These are phyloP conservation scores for Olyra latifolia DNA, from an alignment of 176 grass and related monocot species.

Conservation along the genomic window DNA sequence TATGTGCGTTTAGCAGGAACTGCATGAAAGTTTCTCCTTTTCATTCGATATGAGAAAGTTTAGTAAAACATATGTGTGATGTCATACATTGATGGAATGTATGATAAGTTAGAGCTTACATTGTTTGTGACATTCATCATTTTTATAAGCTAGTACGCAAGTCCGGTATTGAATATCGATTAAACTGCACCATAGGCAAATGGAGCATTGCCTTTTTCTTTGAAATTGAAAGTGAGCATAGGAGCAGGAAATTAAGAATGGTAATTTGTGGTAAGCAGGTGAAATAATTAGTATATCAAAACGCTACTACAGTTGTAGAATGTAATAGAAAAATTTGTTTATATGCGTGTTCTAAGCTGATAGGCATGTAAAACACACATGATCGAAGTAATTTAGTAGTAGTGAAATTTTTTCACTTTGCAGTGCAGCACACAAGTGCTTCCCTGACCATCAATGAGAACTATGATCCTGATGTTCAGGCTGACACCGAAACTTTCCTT, in stretches of 20 bases:
- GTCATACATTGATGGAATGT: background rate
- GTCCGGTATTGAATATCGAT: background rate
- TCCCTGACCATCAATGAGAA: conserved; percentile 98
- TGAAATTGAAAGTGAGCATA: background rate
- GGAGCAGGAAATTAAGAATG: background rate
- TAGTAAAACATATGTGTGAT: background rate
- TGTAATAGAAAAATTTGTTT: background rate
- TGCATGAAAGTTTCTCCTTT: background rate
- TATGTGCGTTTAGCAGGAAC: background rate
- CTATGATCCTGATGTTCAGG: conserved; percentile 89
- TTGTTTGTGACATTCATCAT: background rate
- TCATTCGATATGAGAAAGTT: background rate
- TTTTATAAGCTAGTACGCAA: background rate
- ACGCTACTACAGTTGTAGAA: background rate
- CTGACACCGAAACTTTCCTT: conserved; percentile 92
- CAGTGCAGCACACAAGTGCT: conserved; percentile 99
- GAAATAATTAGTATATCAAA: background rate
- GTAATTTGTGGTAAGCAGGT: background rate
- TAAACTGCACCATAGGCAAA: background rate
- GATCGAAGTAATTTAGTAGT: background rate
- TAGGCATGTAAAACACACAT: conserved; percentile 16
- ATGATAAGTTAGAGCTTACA: background rate
- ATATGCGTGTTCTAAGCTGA: conserved; percentile 1
- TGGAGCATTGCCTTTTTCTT: background rate
- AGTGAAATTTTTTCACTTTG: conserved; percentile 31